Percentiles rank a stretch among this genome's conserved stretches.
These are phyloP conservation scores for Aspergillus carbonarius DNA, from an alignment of 2,329 filamentous ascomycete genomes.

Conservation along the genomic window DNA sequence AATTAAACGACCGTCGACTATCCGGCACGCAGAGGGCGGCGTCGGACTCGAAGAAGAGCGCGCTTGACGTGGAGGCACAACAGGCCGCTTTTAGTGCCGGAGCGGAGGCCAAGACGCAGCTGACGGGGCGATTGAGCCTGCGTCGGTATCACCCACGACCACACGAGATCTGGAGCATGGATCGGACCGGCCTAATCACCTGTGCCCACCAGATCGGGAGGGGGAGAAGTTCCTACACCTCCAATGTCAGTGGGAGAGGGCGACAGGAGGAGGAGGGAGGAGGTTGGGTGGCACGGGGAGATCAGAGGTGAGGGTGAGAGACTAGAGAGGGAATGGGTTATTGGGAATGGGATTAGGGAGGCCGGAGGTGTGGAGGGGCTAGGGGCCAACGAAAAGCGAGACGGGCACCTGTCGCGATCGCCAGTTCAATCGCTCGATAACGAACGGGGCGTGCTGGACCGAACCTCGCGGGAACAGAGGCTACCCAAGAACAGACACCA, in stretches of 20 bases:
- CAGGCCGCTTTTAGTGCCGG: constrained; percentile 36
- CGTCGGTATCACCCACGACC: constrained; percentile 30
- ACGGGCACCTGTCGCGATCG: constrained; percentile 23
- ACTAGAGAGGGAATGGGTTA: constrained; percentile 6
- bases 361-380: constrained; percentile 38
- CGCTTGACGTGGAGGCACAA: constrained; percentile 32
- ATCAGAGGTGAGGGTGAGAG: no score
- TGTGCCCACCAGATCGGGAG: constrained; percentile 26
- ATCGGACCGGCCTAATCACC: constrained; percentile 29
- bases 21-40: constrained; percentile 14
- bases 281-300: background rate
- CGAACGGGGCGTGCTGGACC: constrained; percentile 10
- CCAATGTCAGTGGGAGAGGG: constrained; percentile 8
- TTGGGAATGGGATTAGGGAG: constrained; percentile 19
- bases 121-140: constrained; percentile 32
- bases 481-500: background rate
- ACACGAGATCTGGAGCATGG: constrained; percentile 35
- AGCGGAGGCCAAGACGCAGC: constrained; percentile 38
- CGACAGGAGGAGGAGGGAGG: constrained; percentile 8
- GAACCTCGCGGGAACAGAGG: constrained; percentile 5
- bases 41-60: constrained; percentile 28
- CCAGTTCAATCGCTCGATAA: constrained; percentile 21
- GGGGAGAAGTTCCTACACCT: constrained; percentile 14
- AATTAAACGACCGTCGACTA: constrained; percentile 14
- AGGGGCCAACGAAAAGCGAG: constrained; percentile 24